Evolutionary conservation across 2,329 filamentous ascomycete genomes (phyloP), one percentile per base, ranked within the genome.

Genomic region (Penicillium sp.): DNA sequence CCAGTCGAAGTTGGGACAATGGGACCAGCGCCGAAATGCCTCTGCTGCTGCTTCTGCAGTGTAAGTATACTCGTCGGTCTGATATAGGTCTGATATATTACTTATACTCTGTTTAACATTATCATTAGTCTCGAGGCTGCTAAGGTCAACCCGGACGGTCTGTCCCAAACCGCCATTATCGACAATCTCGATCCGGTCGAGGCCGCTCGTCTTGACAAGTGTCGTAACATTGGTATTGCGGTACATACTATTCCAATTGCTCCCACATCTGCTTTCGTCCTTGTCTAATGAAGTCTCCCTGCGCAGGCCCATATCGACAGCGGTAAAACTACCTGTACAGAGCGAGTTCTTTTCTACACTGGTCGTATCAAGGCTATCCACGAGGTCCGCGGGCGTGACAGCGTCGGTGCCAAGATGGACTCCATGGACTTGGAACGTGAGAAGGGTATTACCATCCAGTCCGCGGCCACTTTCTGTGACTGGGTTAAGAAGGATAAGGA

Each of bases 381-480:
- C 79, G 94, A 99, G 77, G 94, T 99, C 41, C 86, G 94, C 69
- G 72, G 72, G 49, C 92, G 93, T 71, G 94, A 99, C 82, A 85
- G 89, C 35, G 91, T 97, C 39, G 94, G 94, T 62, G 94, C 94
- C 58, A 99, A 99, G 80, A 99, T 99, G 94, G 94, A 99, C 80
- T 97, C 92, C 27, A 99, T 99, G 94, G 94, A 99, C 66, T 81
- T 99, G 64, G 94, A 99, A 78, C 84, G 94, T 75, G 94, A 97
- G 75, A 96, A 97, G 80, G 94, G 94, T 68, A 99, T 99, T 73
- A 99, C 94, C 55, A 99, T 99, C 69, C 93, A 99, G 75, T 97
- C 93, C 64, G 94, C 94, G 12, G 94, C 94, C 25, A 99, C 94
- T 1, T 99, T 96, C 74, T 96, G 91, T 75, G 92, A 99, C 77